Base-by-base conservation (phyloP, 2,329 filamentous ascomycete genomes). In the Talaromyces sp. region DNA sequence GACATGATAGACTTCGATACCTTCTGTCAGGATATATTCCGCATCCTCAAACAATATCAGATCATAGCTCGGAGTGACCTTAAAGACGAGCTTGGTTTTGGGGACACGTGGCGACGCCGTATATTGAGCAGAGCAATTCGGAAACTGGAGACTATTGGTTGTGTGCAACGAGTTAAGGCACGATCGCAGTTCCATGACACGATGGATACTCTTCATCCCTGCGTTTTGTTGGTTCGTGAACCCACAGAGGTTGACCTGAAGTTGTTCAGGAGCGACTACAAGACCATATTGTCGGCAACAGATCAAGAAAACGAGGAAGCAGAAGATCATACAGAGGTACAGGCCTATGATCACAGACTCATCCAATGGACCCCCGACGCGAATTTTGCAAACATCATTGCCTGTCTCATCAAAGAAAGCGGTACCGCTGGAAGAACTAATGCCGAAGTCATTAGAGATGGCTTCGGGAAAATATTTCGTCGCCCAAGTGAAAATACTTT, bases 401-500 rank as follows among this genome's bases (percentile, higher is more conserved):
- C 82, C 66, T 80, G 85, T 36, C 70, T 82, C 10, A 76, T 86
- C 58, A 74, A 81, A 17, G 70, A 74, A 27, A 73, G 80, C 27
- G 86, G 86, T 1, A 74, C 72, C 1, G 68, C 74, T 19, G 87
- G 87, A 2, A 78, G 82, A 43, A 84, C 82, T 58, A 83, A 84
- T 47, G 75, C 76, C 45, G 74, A 80, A 51, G 74, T 84, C 7
- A 79, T 76, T 71, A 69, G 75, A 69, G 53, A 71, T 68, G 71
- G 79, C 7, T 78, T 84, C 59, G 86, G 86, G 10, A 73, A 75
- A 10, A 83, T 85, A 69, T 87, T 83, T 74, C 81, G 80, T 62
- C 78, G 85, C 59, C 83, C 85, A 0, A 70, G 86, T 34, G 86
- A 89, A 70, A 79, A 81, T 34, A 75, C 81, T 22, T 71, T 88